Percentiles rank a stretch among this genome's conserved stretches.
Conservation (phyloP, 208 protist genomes). For the Acanthamoeba triangularis region DNA sequence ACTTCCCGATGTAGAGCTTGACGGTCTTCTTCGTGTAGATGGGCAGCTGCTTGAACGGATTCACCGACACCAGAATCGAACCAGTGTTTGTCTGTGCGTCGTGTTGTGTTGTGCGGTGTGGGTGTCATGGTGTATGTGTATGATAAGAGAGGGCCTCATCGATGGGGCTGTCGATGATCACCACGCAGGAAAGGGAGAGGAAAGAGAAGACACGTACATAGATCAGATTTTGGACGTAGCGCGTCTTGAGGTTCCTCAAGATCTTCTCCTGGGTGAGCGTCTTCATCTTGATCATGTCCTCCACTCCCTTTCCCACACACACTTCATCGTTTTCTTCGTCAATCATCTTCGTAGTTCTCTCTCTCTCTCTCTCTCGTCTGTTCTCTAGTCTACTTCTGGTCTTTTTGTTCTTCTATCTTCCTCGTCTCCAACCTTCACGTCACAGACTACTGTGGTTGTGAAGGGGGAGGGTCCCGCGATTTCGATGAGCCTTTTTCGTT, state of each 20-base stretch:
- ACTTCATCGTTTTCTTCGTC: slow-evolving; percentile 62
- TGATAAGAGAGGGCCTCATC: no score
- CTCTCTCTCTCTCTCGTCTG: background rate
- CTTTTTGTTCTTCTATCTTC: no score
- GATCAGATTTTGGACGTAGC: slow-evolving; percentile 63
- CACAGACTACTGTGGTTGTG: no score
- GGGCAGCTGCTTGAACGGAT: slow-evolving; percentile 85
- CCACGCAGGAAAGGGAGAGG: background rate
- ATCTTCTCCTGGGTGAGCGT: slow-evolving; percentile 55
- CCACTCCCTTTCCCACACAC: slow-evolving; percentile 20
- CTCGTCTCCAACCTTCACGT: no score
- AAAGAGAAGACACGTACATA: slow-evolving; percentile 28
- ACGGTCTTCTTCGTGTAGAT: slow-evolving; percentile 86
- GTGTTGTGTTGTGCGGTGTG: no score
- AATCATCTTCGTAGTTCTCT: background rate
- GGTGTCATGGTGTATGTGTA: background rate
- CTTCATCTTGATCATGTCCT: slow-evolving; percentile 63
- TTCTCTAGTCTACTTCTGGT: background rate
- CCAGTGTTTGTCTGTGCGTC: slow-evolving; percentile 85
- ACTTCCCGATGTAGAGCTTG: slow-evolving; percentile 81
- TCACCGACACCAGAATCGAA: slow-evolving; percentile 89
- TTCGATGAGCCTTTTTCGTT: no score
- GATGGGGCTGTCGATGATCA: background rate
- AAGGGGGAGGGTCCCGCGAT: no score
- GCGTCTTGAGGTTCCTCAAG: slow-evolving; percentile 43